phyloP scores from a whole-genome alignment of 225 moss, liverwort and hornwort genomes.

The Polytrichum formosum region DNA sequence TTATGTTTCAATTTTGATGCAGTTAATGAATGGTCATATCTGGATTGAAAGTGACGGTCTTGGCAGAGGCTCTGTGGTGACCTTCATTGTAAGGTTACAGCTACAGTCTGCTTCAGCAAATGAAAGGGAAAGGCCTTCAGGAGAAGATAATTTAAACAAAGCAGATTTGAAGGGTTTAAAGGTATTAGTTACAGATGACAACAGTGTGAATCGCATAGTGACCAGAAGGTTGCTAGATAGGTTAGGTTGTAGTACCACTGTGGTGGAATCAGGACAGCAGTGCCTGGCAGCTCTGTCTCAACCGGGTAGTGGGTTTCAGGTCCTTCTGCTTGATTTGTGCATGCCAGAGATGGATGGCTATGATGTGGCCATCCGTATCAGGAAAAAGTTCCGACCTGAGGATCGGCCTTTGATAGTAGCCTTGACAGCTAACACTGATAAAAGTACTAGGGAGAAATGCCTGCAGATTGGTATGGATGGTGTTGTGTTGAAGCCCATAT shows the following conservation, averaged over 20 bases:
- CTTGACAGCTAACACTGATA: constrained; percentile 66
- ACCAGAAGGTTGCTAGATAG: constrained; percentile 49
- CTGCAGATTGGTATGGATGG: constrained; percentile 66
- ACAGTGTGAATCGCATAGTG: constrained; percentile 71
- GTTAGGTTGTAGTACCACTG: constrained; percentile 48
- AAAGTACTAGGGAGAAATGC: constrained; percentile 49
- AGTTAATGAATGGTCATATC: constrained; percentile 70
- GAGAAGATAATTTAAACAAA: constrained; percentile 41
- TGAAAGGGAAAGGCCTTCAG: constrained; percentile 37
- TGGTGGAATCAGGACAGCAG: constrained; percentile 60
- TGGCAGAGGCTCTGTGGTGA: constrained; percentile 46
- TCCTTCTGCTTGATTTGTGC: constrained; percentile 62
- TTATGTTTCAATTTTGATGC: constrained; percentile 9
- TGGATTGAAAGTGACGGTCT: constrained; percentile 62
- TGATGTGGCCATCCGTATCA: constrained; percentile 59
- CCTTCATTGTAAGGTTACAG: constrained; percentile 56
- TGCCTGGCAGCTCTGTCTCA: constrained; percentile 45
- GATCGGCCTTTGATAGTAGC: constrained; percentile 59
- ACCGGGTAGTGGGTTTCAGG: constrained; percentile 42
- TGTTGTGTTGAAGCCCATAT: constrained; percentile 62
- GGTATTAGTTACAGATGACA: constrained; percentile 66
- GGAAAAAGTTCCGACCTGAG: constrained; percentile 54
- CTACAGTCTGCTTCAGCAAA: constrained; percentile 35
- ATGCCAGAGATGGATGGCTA: constrained; percentile 85
- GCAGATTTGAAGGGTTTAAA: constrained; percentile 53